Percentiles rank a stretch among this genome's conserved stretches.
These are phyloP conservation scores for Boletus reticuloceps DNA, from an alignment of 768 basidiomycete genomes.

Conservation along the genomic window DNA sequence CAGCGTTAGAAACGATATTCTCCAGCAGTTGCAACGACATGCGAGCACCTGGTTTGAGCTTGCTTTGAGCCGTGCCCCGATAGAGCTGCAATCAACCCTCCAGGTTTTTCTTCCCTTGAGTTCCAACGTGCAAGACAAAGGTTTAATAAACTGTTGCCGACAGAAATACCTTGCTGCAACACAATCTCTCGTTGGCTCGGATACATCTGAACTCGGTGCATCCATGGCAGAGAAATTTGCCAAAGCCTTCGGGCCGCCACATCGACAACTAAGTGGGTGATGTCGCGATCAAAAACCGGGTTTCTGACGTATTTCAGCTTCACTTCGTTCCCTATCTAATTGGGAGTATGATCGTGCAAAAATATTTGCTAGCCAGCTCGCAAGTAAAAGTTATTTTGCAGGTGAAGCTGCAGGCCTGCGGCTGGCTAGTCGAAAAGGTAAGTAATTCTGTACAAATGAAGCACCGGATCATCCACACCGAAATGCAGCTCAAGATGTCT, in stretches of 20 bases:
- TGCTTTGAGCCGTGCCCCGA: constrained; percentile 83
- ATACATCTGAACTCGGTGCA: constrained; percentile 86
- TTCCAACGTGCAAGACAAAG: background rate
- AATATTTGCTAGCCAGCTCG: constrained; percentile 78
- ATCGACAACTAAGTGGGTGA: constrained; percentile 71
- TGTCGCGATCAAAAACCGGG: background rate
- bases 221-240: constrained; percentile 86
- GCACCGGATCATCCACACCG: background rate
- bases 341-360: constrained; percentile 84
- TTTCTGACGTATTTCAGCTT: constrained; percentile 38
- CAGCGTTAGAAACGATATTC: constrained; percentile 78
- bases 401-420: constrained; percentile 85
- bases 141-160: background rate
- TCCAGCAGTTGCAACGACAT: constrained; percentile 68
- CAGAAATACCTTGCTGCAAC: constrained; percentile 88
- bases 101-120: constrained; percentile 53
- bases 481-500: constrained; percentile 48
- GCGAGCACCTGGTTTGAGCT: constrained; percentile 84
- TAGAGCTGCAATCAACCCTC: constrained; percentile 88
- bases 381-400: constrained; percentile 85
- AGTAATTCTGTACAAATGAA: constrained; percentile 10
- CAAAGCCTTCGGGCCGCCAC: constrained; percentile 73
- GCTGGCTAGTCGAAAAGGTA: constrained; percentile 64
- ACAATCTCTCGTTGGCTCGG: constrained; percentile 64
- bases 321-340: constrained; percentile 49